Conservation (phyloP, 768 basidiomycete species). For the Leccinum olivaceopallidum region DNA sequence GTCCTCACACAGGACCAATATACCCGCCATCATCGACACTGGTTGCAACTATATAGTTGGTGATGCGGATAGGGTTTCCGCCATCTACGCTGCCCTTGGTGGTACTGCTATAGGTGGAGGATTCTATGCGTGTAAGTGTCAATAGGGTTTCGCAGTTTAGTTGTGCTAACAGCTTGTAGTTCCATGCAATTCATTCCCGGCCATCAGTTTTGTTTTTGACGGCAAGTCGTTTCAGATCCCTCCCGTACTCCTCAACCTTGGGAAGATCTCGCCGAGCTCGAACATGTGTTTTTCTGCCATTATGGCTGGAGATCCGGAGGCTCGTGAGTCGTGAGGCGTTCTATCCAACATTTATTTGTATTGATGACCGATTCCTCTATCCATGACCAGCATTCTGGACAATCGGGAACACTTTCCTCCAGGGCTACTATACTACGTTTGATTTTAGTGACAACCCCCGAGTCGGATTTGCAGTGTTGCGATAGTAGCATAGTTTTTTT, state of each 20-base stretch:
- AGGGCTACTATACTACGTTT: slow-evolving; percentile 43
- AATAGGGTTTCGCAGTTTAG: too few species aligned
- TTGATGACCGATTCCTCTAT: not conserved
- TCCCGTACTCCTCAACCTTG: slow-evolving; percentile 37
- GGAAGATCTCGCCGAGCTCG: slow-evolving; percentile 23
- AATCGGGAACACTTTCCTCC: slow-evolving; percentile 36
- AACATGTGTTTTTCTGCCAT: slow-evolving; percentile 28
- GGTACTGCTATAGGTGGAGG: too few species aligned
- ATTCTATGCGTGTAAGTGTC: too few species aligned
- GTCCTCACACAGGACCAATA: too few species aligned
- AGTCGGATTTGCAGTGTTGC: slow-evolving; percentile 39
- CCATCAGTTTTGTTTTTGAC: not conserved
- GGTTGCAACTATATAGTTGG: too few species aligned
- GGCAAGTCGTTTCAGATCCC: not conserved
- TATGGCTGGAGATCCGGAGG: not conserved
- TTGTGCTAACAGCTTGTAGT: not conserved
- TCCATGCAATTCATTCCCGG: not conserved
- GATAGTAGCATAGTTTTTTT: not conserved
- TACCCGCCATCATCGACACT: too few species aligned
- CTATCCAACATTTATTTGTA: not conserved
- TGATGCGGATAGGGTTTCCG: too few species aligned
- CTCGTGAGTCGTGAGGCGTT: slow-evolving; percentile 13
- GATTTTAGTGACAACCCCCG: slow-evolving; percentile 32
- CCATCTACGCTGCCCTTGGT: too few species aligned
- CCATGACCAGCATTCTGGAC: slow-evolving; percentile 16